Evolutionary conservation across 2,329 filamentous ascomycete species (phyloP), one percentile per base, ranked within the genome.

Genomic region (Aspergillus sojae): DNA sequence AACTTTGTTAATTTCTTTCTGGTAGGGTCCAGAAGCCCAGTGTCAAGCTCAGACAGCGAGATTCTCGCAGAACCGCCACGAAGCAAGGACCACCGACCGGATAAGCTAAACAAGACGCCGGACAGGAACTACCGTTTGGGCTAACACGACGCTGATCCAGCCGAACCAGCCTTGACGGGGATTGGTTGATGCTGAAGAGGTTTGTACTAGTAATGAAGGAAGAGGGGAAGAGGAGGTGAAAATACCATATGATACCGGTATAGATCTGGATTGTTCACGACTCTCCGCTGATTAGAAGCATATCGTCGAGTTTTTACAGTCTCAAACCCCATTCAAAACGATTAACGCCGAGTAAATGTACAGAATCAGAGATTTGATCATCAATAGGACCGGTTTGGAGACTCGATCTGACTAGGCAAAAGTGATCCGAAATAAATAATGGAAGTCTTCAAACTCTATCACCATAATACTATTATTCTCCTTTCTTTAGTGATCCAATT

Each of bases 31-130:
- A 64, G 62, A 65, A 48, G 62, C 52, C 56, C 39, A 52, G 62
- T 63, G 54, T 62, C 62, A 68, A 65, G 64, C 66, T 65, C 62
- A 63, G 60, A 66, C 66, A 67, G 60, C 52, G 45, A 61, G 58
- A 65, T 64, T 61, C 55, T 64, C 64, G 50, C 43, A 57, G 57
- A 66, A 62, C 65, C 65, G 68, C 68, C 68, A 70, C 68, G 62
- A 70, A 68, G 68, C 68, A 70, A 70, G 68, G 68, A 68, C 65
- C 66, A 68, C 56, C 58, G 48, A 53, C 61, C 60, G 66, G 64
- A 67, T 65, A 60, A 66, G 62, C 65, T 66, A 66, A 65, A 61
- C 59, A 61, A 59, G 63, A 64, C 65, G 64, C 64, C 61, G 57
- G 62, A 57, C 57, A 66, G 64, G 62, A 64, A 64, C 62, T 60